A percentile compares a stretch with the other conserved stretches of the same genome.
These are phyloP conservation scores for Aspergillus cejpii DNA, from an alignment of 2,329 filamentous ascomycete genomes.

Conservation along the genomic window DNA sequence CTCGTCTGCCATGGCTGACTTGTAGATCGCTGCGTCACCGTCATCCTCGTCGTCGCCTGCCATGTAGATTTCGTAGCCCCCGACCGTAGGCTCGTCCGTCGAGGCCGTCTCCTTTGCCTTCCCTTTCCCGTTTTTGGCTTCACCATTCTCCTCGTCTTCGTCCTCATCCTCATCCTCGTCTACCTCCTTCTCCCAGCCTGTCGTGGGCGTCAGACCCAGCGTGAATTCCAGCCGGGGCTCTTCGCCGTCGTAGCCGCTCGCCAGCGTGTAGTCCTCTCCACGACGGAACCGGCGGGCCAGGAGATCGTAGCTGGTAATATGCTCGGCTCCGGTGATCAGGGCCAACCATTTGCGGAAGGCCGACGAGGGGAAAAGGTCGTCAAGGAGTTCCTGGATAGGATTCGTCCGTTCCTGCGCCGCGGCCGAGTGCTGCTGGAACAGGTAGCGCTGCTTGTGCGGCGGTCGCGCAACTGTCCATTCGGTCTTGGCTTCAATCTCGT, in stretches of 20 bases:
- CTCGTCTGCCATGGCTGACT: slow-evolving; percentile 57
- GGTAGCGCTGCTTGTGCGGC: slow-evolving; percentile 89
- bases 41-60: slow-evolving; percentile 68
- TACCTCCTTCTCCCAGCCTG: slow-evolving; percentile 73
- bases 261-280: slow-evolving; percentile 86
- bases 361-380: slow-evolving; percentile 73
- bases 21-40: slow-evolving; percentile 69
- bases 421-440: slow-evolving; percentile 60
- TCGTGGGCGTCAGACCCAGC: slow-evolving; percentile 74
- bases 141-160: slow-evolving; percentile 39
- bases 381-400: slow-evolving; percentile 68
- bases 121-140: slow-evolving; percentile 28
- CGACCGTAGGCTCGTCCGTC: slow-evolving; percentile 35
- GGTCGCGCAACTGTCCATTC: slow-evolving; percentile 73
- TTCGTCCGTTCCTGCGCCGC: slow-evolving; percentile 28
- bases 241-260: slow-evolving; percentile 68
- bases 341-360: slow-evolving; percentile 88
- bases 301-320: slow-evolving; percentile 64
- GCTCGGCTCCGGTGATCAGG: slow-evolving; percentile 64
- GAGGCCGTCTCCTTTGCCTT: slow-evolving; percentile 24
- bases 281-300: slow-evolving; percentile 81
- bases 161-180: slow-evolving; percentile 48
- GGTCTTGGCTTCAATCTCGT: slow-evolving; percentile 53
- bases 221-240: slow-evolving; percentile 78
- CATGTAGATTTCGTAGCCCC: slow-evolving; percentile 72